These are phyloP conservation scores for Kwoniella heveanensis DNA, from an alignment of 768 basidiomycete genomes.

Conservation along the genomic window DNA sequence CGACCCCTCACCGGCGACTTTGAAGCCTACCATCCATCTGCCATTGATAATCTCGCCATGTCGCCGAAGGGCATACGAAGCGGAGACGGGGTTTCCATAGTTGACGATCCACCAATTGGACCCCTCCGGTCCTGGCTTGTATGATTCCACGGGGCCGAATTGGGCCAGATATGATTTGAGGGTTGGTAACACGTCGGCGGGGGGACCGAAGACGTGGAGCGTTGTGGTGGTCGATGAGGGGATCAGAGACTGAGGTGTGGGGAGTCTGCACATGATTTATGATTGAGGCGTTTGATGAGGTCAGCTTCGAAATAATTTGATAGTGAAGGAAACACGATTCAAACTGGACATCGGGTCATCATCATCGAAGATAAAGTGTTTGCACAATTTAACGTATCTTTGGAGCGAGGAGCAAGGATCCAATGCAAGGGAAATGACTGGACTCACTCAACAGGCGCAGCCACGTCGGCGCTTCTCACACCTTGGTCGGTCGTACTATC, in stretches of 20 bases:
- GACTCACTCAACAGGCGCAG: constrained; percentile 22
- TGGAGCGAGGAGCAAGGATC: no score
- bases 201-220: constrained; percentile 48
- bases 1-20: constrained; percentile 20
- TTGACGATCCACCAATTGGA: constrained; percentile 44
- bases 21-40: constrained; percentile 45
- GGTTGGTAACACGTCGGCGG: constrained; percentile 22
- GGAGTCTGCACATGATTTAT: constrained; percentile 7
- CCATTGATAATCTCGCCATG: constrained; percentile 50
- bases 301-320: neutral
- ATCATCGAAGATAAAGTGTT: no score
- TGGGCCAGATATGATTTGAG: constrained; percentile 33
- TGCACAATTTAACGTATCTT: no score
- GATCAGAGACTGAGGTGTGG: constrained; percentile 33
- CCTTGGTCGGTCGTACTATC: constrained; percentile 20
- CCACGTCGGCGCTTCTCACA: neutral
- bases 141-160: constrained; percentile 37
- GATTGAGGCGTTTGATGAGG: neutral
- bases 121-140: constrained; percentile 40
- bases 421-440: no score
- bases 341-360: no score
- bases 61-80: constrained; percentile 33
- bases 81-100: constrained; percentile 30
- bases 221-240: constrained; percentile 34
- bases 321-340: no score